phyloP scores from a whole-genome alignment of 2,329 filamentous ascomycete species.

The Colletotrichum sp. region DNA sequence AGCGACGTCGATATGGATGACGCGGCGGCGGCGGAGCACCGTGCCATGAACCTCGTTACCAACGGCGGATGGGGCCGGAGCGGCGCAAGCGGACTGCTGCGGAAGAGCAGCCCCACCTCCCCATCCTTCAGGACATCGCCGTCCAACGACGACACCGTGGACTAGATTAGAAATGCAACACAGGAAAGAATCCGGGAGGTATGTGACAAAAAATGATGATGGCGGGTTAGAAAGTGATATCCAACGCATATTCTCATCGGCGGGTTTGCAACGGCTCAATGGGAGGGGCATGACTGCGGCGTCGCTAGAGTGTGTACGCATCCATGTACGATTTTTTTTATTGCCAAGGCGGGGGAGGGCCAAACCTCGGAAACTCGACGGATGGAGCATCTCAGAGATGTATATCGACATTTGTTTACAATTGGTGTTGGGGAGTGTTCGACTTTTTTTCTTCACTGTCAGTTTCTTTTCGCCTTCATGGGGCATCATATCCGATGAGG shows the following conservation, averaged over 20 bases:
- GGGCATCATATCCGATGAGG: neutral
- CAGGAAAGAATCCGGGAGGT: neutral
- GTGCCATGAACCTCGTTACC: conserved; percentile 49
- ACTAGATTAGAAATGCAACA: neutral
- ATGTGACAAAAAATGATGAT: neutral
- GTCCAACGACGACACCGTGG: conserved; percentile 15
- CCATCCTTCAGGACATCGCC: conserved; percentile 6
- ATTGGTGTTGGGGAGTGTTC: conserved; percentile 5
- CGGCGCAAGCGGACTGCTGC: conserved; percentile 48
- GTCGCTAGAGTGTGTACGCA: neutral
- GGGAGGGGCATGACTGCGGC: neutral
- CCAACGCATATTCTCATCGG: neutral
- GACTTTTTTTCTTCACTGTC: neutral
- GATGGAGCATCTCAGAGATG: neutral
- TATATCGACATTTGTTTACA: neutral
- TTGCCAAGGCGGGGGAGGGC: neutral
- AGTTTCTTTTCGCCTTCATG: neutral
- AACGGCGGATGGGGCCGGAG: conserved; percentile 43
- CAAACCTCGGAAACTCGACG: neutral
- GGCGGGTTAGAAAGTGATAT: conserved; percentile 13
- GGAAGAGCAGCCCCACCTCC: conserved; percentile 34
- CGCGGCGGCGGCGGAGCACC: conserved; percentile 46
- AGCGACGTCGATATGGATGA: conserved; percentile 40
- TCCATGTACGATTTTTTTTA: neutral
- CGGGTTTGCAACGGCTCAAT: neutral